phyloP scores from a whole-genome alignment of 2,329 filamentous ascomycete genomes.

The Laburnicola sp. region DNA sequence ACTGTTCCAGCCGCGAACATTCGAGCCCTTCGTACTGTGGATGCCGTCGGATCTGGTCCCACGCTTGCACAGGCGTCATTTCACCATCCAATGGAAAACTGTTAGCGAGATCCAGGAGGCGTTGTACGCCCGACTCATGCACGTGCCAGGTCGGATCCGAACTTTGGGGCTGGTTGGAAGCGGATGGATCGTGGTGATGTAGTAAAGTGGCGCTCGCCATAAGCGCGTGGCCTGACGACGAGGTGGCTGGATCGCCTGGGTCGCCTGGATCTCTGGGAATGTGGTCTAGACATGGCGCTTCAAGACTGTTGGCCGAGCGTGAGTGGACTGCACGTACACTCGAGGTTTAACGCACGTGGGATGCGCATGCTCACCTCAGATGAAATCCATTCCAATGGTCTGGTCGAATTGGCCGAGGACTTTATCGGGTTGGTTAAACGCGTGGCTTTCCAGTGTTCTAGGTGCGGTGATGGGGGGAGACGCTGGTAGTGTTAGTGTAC shows the following conservation, averaged over 20 bases:
- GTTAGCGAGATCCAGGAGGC: constrained; percentile 23
- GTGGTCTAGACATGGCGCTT: constrained; percentile 41
- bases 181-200: constrained; percentile 16
- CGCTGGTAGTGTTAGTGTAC: background rate
- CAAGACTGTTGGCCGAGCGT: constrained; percentile 27
- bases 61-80: constrained; percentile 45
- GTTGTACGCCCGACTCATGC: constrained; percentile 21
- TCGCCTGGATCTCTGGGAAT: constrained; percentile 17
- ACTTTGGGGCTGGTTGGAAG: constrained; percentile 5
- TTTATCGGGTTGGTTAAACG: background rate
- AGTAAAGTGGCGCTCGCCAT: constrained; percentile 36
- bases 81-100: constrained; percentile 26
- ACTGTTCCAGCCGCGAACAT: constrained; percentile 19
- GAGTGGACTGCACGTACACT: background rate
- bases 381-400: constrained; percentile 37
- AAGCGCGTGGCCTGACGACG: constrained; percentile 35
- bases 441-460: background rate
- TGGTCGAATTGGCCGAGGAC: constrained; percentile 22
- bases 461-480: background rate
- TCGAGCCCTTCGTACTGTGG: constrained; percentile 27
- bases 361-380: constrained; percentile 35
- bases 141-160: constrained; percentile 19
- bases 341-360: background rate
- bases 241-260: constrained; percentile 6
- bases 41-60: constrained; percentile 38